These are phyloP conservation scores for Tylopilus subfusipes DNA, from an alignment of 768 basidiomycete species.

Conservation along the genomic window DNA sequence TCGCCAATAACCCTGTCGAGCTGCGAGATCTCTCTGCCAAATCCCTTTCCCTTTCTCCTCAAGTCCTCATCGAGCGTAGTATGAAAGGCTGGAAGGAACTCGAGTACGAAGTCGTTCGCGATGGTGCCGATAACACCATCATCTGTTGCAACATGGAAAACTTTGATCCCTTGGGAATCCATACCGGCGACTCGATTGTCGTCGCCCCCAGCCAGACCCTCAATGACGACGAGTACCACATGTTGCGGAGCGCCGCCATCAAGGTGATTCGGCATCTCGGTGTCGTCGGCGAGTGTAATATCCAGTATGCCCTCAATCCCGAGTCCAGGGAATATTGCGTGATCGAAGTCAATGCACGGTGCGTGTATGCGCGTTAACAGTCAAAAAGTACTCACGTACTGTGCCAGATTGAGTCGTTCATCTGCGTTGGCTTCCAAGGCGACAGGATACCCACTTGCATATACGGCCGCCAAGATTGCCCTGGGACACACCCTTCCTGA, in stretches of 20 bases:
- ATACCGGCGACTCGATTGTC: slow-evolving; percentile 99
- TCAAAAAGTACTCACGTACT: not conserved
- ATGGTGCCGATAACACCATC: slow-evolving; percentile 98
- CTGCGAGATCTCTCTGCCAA: slow-evolving; percentile 92
- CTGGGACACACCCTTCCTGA: slow-evolving; percentile 97
- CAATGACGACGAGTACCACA: slow-evolving; percentile 97
- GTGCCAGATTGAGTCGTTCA: slow-evolving; percentile 67
- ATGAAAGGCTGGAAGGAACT: slow-evolving; percentile 99
- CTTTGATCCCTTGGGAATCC: slow-evolving; percentile 97
- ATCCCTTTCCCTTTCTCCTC: slow-evolving; percentile 85
- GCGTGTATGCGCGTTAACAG: not conserved
- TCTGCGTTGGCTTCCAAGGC: slow-evolving; percentile 98
- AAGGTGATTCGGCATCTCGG: slow-evolving; percentile 91
- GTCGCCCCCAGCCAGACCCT: slow-evolving; percentile 98
- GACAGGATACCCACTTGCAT: slow-evolving; percentile 97
- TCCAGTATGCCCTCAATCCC: slow-evolving; percentile 97
- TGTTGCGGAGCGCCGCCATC: slow-evolving; percentile 96
- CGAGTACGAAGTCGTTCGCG: slow-evolving; percentile 98
- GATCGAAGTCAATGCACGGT: slow-evolving; percentile 96
- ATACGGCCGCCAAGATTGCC: slow-evolving; percentile 98
- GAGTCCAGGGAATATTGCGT: slow-evolving; percentile 92
- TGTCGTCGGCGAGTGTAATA: slow-evolving; percentile 93
- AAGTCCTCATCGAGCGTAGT: slow-evolving; percentile 94
- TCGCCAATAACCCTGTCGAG: slow-evolving; percentile 93
- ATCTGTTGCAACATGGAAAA: slow-evolving; percentile 99